A percentile compares a stretch with the other conserved stretches of the same genome.
Evolutionary conservation across 352 stramenopile genomes (phyloP).

Genomic region (Phytophthora cryptogea): DNA sequence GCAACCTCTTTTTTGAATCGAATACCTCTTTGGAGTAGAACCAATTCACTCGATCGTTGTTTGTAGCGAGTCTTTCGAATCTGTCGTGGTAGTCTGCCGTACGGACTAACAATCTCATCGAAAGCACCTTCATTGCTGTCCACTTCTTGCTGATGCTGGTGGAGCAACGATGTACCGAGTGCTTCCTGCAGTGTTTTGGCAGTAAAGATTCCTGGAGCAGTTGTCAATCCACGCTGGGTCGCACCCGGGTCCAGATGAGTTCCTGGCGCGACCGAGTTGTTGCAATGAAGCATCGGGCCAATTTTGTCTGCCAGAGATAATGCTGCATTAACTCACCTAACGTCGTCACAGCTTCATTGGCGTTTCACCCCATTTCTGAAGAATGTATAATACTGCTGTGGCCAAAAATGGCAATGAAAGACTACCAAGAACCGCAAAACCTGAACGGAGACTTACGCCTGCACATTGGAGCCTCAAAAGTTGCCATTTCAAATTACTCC

Average conservation of each 20-base stretch:
- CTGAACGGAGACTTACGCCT: no score
- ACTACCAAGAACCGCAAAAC: no score
- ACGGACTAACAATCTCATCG: slow-evolving; percentile 25
- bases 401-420: not conserved
- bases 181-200: slow-evolving; percentile 30
- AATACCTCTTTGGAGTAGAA: not conserved
- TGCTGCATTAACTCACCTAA: no score
- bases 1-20: slow-evolving; percentile 3
- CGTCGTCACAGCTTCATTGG: no score
- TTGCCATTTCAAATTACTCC: slow-evolving; percentile 8
- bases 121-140: not conserved
- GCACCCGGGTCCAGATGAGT: slow-evolving; percentile 5
- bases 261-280: slow-evolving; percentile 4
- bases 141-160: slow-evolving; percentile 5
- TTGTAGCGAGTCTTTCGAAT: slow-evolving; percentile 5
- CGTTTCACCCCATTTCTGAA: not conserved
- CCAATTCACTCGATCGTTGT: slow-evolving; percentile 1
- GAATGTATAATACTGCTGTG: not conserved
- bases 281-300: slow-evolving; percentile 20
- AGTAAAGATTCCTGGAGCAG: slow-evolving; percentile 29
- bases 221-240: not conserved
- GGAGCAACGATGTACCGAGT: not conserved
- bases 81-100: slow-evolving; percentile 17
- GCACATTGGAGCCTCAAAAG: slow-evolving; percentile 3
- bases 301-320: no score